phyloP scores from a whole-genome alignment of 2,329 filamentous ascomycete species.

The Orbilia oligospora region DNA sequence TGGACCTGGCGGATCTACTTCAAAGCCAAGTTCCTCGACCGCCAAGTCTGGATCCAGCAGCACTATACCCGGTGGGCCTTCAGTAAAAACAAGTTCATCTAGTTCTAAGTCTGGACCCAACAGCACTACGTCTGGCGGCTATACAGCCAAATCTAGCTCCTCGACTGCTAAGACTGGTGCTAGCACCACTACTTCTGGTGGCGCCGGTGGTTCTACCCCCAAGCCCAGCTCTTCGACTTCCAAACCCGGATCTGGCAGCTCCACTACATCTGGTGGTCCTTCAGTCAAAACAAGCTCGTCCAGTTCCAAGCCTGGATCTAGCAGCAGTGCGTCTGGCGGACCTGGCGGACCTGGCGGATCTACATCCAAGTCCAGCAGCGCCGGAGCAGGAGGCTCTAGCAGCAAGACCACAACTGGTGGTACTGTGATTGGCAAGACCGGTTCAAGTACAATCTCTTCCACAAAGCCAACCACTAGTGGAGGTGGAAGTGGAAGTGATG shows the following conservation, averaged over 20 bases:
- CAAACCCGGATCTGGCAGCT: too few species aligned
- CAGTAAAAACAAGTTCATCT: too few species aligned
- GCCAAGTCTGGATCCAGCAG: neutral
- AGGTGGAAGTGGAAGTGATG: neutral
- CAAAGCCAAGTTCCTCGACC: neutral
- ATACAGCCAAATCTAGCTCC: too few species aligned
- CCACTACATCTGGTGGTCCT: too few species aligned
- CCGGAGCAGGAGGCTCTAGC: neutral
- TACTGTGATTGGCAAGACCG: neutral
- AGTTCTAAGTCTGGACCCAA: neutral
- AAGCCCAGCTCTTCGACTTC: too few species aligned
- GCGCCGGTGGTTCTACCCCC: too few species aligned
- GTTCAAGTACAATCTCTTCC: neutral
- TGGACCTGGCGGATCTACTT: neutral
- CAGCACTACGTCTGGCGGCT: neutral
- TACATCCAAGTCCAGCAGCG: neutral
- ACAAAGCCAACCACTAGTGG: neutral
- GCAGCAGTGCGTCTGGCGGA: neutral
- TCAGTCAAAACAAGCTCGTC: too few species aligned
- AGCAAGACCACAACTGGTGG: constrained; percentile 1
- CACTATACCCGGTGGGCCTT: neutral
- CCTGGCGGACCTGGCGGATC: neutral
- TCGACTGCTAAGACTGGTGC: too few species aligned
- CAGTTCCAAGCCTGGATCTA: too few species aligned
- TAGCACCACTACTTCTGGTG: too few species aligned